A percentile compares a stretch with the other conserved stretches of the same genome.
These are phyloP conservation scores for Trametes villosa DNA, from an alignment of 768 basidiomycete genomes.

Conservation along the genomic window DNA sequence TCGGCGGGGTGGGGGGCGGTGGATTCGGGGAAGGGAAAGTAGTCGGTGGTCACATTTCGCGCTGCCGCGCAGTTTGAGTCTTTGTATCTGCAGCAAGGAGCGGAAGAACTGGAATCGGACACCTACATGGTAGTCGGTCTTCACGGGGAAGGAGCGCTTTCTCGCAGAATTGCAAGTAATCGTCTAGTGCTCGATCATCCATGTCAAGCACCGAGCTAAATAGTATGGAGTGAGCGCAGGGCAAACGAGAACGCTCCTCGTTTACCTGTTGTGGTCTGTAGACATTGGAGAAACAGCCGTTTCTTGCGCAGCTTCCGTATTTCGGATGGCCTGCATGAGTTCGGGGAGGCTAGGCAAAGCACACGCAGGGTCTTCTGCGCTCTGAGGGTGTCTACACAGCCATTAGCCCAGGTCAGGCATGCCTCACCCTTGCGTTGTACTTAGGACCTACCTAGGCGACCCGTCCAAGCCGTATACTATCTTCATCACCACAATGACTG, in stretches of 20 bases:
- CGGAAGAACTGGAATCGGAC: background rate
- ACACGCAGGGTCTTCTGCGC: slow-evolving; percentile 59
- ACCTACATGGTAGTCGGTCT: slow-evolving; percentile 21
- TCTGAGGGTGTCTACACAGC: slow-evolving; percentile 45
- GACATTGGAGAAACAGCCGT: slow-evolving; percentile 45
- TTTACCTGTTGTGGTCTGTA: slow-evolving; percentile 51
- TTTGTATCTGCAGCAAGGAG: background rate
- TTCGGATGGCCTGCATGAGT: slow-evolving; percentile 49
- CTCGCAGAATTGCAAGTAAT: slow-evolving; percentile 70
- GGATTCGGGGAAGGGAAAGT: slow-evolving; percentile 20
- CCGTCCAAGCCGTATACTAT: slow-evolving; percentile 87
- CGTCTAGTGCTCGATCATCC: slow-evolving; percentile 56
- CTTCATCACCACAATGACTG: slow-evolving; percentile 74
- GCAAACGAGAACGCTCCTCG: slow-evolving; percentile 9
- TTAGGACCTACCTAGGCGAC: slow-evolving; percentile 50
- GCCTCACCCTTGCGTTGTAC: background rate
- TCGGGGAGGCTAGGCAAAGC: slow-evolving; percentile 57
- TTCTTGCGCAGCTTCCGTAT: slow-evolving; percentile 41
- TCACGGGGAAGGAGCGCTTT: slow-evolving; percentile 44
- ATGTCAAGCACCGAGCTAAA: slow-evolving; percentile 59
- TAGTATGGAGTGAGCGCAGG: slow-evolving; percentile 1
- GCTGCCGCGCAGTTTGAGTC: slow-evolving; percentile 8
- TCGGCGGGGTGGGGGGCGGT: background rate
- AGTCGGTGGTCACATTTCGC: slow-evolving; percentile 22
- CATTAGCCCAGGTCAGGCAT: background rate